Conservation (phyloP, 2,329 filamentous ascomycete species). For the Aspergillus caelatus region DNA sequence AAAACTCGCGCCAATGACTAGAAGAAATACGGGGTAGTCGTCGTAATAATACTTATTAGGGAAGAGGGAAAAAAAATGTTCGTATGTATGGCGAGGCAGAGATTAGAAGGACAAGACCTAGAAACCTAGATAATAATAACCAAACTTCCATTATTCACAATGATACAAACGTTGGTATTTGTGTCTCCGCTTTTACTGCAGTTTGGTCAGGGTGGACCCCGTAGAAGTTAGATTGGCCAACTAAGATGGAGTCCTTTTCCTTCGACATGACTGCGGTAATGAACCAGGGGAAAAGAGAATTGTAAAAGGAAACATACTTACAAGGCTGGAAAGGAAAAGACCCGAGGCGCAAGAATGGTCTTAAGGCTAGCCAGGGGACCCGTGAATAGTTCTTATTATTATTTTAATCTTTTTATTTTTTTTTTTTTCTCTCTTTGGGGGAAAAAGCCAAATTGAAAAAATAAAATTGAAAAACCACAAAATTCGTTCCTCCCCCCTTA, state of each 20-base stretch:
- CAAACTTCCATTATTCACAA: conserved; percentile 12
- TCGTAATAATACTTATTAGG: conserved; percentile 1
- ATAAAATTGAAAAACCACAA: not conserved
- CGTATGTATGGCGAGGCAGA: conserved; percentile 11
- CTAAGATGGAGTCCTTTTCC: conserved; percentile 19
- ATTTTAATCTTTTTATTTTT: not conserved
- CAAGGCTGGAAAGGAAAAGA: conserved; percentile 11
- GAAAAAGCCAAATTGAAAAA: not conserved
- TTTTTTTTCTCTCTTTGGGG: not conserved
- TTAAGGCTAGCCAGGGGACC: not conserved
- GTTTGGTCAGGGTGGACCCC: conserved; percentile 20
- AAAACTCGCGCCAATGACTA: conserved; percentile 6
- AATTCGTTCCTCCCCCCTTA: not conserved
- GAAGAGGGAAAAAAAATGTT: conserved; percentile 7
- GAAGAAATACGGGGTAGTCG: conserved; percentile 4
- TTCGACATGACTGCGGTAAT: conserved; percentile 10
- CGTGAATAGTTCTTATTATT: not conserved
- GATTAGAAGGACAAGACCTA: conserved; percentile 10
- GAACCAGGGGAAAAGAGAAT: conserved; percentile 6
- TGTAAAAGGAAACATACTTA: conserved; percentile 1
- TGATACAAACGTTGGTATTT: conserved; percentile 28
- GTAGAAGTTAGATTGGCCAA: conserved; percentile 14
- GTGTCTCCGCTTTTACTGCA: conserved; percentile 20
- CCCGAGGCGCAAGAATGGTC: conserved; percentile 5
- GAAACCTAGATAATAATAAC: conserved; percentile 11